phyloP scores from a whole-genome alignment of 73 alveolate species.

The Stentor coeruleus region DNA sequence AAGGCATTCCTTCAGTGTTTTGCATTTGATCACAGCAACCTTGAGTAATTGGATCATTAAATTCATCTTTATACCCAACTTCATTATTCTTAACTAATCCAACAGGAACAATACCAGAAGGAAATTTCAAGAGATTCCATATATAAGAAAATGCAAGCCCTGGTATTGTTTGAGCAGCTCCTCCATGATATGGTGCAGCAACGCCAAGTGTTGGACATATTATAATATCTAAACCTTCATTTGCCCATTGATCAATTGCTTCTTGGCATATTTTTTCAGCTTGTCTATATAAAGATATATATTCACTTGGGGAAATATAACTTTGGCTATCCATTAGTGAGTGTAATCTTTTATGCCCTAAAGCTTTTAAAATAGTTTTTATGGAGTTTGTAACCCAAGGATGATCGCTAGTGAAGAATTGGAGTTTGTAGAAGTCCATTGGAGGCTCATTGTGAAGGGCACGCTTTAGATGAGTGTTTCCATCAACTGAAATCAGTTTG shows the following conservation, averaged over 20 bases:
- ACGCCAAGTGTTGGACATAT: conserved; percentile 48
- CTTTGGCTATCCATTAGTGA: too few relatives aligned
- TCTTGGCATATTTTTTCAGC: too few relatives aligned
- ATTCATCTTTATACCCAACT: conserved; percentile 25
- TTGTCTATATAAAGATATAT: too few relatives aligned
- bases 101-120: conserved; percentile 60
- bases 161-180: conserved; percentile 30
- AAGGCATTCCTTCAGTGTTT: conserved; percentile 67
- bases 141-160: conserved; percentile 39
- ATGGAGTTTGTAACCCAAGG: neutral
- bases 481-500: neutral
- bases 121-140: conserved; percentile 53
- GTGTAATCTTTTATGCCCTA: neutral
- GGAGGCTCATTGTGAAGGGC: neutral
- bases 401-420: neutral
- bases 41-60: conserved; percentile 36
- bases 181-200: conserved; percentile 44
- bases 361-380: neutral
- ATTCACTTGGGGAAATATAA: too few relatives aligned
- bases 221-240: conserved; percentile 38
- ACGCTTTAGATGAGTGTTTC: neutral
- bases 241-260: conserved; percentile 23
- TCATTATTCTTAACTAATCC: conserved; percentile 57
- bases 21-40: conserved; percentile 42
- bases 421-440: neutral